Evolutionary conservation across 2,329 filamentous ascomycete genomes (phyloP).

Genomic region (Fusarium acutatum): DNA sequence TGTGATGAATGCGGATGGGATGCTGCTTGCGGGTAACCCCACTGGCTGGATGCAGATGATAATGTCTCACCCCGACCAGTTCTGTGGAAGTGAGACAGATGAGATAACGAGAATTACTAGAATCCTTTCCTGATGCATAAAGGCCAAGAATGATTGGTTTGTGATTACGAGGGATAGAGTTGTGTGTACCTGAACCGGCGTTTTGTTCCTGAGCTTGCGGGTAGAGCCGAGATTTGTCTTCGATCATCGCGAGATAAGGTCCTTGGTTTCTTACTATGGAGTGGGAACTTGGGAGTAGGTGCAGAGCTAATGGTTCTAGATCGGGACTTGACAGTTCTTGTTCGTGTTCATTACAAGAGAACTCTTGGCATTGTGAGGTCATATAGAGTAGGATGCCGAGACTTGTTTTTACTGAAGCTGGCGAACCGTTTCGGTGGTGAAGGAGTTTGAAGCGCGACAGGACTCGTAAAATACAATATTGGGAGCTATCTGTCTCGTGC

Average conservation of each 20-base stretch:
- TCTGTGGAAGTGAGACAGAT: background rate
- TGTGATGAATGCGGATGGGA: conserved; percentile 10
- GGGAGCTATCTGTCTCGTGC: background rate
- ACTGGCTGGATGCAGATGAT: conserved; percentile 13
- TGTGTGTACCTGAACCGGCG: background rate
- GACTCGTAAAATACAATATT: fast-evolving
- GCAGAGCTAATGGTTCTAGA: fast-evolving
- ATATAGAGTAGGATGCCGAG: background rate
- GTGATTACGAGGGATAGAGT: background rate
- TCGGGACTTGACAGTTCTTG: background rate
- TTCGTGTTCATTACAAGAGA: background rate
- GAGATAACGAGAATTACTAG: fast-evolving
- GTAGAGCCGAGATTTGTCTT: background rate
- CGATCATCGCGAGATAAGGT: background rate
- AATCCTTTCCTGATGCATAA: background rate
- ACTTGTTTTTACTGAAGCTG: background rate
- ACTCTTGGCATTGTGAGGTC: background rate
- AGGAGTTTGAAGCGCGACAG: fast-evolving
- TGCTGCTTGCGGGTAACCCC: conserved; percentile 13
- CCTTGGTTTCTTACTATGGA: background rate
- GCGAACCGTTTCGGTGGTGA: fast-evolving
- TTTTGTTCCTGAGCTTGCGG: background rate
- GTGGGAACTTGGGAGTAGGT: background rate
- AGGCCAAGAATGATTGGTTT: fast-evolving
- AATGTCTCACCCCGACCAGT: background rate